A percentile compares a stretch with the other conserved stretches of the same genome.
These are phyloP conservation scores for Neonothopanus nambi DNA, from an alignment of 1,284 basidiomycete genomes.

Conservation along the genomic window DNA sequence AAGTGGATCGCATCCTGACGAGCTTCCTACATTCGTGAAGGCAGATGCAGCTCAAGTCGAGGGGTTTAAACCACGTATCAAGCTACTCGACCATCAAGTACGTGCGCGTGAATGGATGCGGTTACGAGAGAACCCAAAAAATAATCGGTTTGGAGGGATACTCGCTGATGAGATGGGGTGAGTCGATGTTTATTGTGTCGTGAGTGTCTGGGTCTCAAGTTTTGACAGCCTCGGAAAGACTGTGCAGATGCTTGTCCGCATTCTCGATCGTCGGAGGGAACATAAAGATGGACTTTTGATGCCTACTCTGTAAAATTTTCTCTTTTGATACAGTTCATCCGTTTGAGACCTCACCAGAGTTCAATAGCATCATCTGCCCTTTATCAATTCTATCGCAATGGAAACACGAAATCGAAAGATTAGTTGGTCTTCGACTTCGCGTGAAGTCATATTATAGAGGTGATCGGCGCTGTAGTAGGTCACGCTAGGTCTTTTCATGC, in stretches of 20 bases:
- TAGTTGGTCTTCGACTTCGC: no score
- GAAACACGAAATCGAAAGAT: background rate
- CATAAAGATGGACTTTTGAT: background rate
- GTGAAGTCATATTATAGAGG: no score
- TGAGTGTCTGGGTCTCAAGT: background rate
- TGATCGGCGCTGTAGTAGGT: no score
- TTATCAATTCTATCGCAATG: slow-evolving; percentile 5
- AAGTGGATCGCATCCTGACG: no score
- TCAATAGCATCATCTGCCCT: background rate
- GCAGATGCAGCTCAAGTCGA: no score
- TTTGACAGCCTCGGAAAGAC: slow-evolving; percentile 6
- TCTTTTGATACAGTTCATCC: background rate
- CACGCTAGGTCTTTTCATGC: no score
- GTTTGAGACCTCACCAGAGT: background rate
- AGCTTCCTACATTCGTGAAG: no score
- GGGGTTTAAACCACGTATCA: no score
- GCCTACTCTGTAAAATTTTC: slow-evolving; percentile 1
- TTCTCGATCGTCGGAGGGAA: background rate
- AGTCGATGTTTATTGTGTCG: background rate
- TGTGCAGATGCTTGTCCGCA: background rate
- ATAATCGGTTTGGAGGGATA: background rate
- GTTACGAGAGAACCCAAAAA: background rate
- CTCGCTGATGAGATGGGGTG: slow-evolving; percentile 10
- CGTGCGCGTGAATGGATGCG: background rate
- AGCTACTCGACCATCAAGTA: background rate